Percentiles rank a stretch among this genome's conserved stretches.
phyloP scores from a whole-genome alignment of 108 stramenopile species.

The Parietichytrium sp. region DNA sequence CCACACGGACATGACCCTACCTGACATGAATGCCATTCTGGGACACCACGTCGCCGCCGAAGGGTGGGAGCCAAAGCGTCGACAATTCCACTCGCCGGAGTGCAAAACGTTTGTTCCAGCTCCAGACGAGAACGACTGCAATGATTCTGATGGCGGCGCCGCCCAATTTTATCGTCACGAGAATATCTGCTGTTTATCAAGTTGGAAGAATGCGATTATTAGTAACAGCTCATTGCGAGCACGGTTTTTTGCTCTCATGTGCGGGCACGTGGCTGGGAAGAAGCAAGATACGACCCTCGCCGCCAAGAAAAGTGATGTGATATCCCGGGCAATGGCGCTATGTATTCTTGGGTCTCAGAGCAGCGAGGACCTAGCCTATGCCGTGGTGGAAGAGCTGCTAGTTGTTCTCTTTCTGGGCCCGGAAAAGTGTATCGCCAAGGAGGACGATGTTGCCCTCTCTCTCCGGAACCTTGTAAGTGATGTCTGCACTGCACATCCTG shows the following conservation, averaged over 20 bases:
- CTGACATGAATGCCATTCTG: neutral
- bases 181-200: neutral
- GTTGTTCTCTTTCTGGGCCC: neutral
- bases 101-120: neutral
- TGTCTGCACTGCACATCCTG: neutral
- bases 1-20: neutral
- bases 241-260: neutral
- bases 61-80: neutral
- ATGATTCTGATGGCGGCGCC: neutral
- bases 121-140: neutral
- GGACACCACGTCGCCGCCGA: neutral
- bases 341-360: neutral
- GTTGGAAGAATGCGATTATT: neutral
- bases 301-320: neutral
- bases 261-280: neutral
- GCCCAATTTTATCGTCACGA: neutral
- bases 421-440: neutral
- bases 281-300: neutral
- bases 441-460: neutral
- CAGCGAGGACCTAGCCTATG: neutral
- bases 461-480: neutral
- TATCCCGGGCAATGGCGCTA: neutral
- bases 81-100: neutral
- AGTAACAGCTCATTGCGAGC: neutral
- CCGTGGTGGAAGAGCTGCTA: neutral